Evolutionary conservation across 805 yeast species (phyloP).

Genomic region (Priceomyces medius): DNA sequence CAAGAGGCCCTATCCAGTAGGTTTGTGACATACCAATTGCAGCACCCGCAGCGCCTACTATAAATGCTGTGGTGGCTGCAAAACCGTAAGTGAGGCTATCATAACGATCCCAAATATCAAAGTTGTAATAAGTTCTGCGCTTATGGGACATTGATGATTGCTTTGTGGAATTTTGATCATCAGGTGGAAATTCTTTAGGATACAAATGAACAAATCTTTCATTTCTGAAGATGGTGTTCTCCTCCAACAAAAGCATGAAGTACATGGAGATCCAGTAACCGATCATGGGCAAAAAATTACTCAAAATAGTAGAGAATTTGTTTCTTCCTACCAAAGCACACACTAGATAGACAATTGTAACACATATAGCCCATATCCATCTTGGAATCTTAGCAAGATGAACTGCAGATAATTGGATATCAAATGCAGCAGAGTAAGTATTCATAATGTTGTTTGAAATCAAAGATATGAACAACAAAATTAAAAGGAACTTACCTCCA

Average conservation of each 20-base stretch:
- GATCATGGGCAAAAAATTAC: slow-evolving; percentile 85
- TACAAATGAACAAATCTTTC: slow-evolving; percentile 31
- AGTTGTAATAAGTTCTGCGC: slow-evolving; percentile 55
- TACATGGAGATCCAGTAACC: slow-evolving; percentile 91
- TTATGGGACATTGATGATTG: slow-evolving; percentile 41
- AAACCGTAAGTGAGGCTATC: slow-evolving; percentile 61
- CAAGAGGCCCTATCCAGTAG: slow-evolving; percentile 78
- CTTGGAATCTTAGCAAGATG: slow-evolving; percentile 65
- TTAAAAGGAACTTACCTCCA: slow-evolving; percentile 72
- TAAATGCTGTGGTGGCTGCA: slow-evolving; percentile 67
- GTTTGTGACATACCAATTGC: slow-evolving; percentile 87
- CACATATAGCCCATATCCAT: slow-evolving; percentile 68
- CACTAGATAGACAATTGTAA: slow-evolving; percentile 63
- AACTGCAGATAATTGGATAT: slow-evolving; percentile 62
- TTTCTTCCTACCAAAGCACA: slow-evolving; percentile 75
- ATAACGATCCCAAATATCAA: slow-evolving; percentile 70
- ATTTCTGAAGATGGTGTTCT: slow-evolving; percentile 68
- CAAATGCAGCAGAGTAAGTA: slow-evolving; percentile 77
- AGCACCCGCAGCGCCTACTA: slow-evolving; percentile 76
- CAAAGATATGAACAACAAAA: slow-evolving; percentile 68
- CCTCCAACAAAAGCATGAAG: slow-evolving; percentile 67
- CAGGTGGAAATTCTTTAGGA: slow-evolving; percentile 27
- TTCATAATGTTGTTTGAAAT: slow-evolving; percentile 81
- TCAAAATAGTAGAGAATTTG: slow-evolving; percentile 67
- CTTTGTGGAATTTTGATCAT: slow-evolving; percentile 7